Evolutionary conservation across 176 grass and related monocot species (phyloP).

Genomic region (Rhynchospora pubera): DNA sequence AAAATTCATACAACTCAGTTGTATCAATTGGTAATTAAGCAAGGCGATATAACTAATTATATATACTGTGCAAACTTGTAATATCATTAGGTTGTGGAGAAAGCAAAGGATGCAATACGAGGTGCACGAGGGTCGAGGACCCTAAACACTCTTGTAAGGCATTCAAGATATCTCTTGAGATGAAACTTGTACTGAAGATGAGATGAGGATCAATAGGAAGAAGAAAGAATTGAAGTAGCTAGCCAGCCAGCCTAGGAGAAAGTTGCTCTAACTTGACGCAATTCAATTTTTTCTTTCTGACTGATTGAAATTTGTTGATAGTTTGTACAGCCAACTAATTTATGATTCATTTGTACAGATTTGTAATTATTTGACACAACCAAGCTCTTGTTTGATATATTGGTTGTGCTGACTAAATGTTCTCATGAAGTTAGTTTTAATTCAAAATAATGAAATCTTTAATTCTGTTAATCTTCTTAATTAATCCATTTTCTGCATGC

Average conservation of each 20-base stretch:
- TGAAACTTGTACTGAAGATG: not conserved
- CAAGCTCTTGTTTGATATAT: slow-evolving; percentile 8
- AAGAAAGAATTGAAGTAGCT: slow-evolving; percentile 19
- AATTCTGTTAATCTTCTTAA: not conserved
- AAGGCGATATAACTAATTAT: not conserved
- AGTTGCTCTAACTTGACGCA: slow-evolving; percentile 5
- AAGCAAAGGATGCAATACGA: slow-evolving; percentile 5
- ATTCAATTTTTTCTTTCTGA: slow-evolving; percentile 29
- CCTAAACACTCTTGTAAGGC: slow-evolving; percentile 21
- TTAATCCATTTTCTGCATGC: not conserved
- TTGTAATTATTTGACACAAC: slow-evolving; percentile 20
- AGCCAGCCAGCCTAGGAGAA: not conserved
- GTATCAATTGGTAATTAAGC: not conserved
- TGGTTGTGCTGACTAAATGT: slow-evolving; percentile 8
- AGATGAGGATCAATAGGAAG: not conserved
- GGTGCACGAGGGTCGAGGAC: not conserved
- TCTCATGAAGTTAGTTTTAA: not conserved
- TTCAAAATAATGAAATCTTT: not conserved
- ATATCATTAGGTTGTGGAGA: slow-evolving; percentile 12
- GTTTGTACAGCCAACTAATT: slow-evolving; percentile 17
- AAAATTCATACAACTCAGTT: not conserved
- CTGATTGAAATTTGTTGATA: slow-evolving; percentile 8
- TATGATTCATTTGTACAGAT: slow-evolving; percentile 21
- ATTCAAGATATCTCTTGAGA: slow-evolving; percentile 23
- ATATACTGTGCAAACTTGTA: not conserved